A percentile compares a stretch with the other conserved stretches of the same genome.
Conservation (phyloP, 352 stramenopile species). For the Ophiocytium majus region DNA sequence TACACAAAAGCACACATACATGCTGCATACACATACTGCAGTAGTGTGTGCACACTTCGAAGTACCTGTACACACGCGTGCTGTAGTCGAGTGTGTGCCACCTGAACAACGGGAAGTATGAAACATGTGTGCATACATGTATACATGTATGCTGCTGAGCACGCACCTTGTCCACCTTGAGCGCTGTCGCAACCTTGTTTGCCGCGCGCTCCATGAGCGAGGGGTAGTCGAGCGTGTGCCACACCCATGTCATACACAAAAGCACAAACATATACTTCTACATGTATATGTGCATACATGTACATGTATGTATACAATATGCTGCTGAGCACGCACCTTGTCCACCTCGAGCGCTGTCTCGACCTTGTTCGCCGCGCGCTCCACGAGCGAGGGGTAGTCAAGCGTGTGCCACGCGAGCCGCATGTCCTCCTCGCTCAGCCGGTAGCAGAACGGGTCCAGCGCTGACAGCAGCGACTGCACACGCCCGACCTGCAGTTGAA, state of each 20-base stretch:
- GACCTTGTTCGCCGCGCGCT: constrained; percentile 72
- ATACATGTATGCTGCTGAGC: neutral
- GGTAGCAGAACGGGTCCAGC: constrained; percentile 75
- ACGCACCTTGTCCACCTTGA: constrained; percentile 81
- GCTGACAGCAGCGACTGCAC: constrained; percentile 71
- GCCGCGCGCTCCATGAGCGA: constrained; percentile 69
- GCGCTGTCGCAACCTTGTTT: constrained; percentile 75
- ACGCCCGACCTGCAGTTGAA: constrained; percentile 64
- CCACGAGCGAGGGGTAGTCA: constrained; percentile 66
- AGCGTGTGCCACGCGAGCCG: constrained; percentile 79
- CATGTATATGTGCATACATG: constrained; percentile 10
- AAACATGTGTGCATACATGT: constrained; percentile 8
- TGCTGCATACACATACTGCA: too few species aligned
- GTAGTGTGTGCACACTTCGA: too few species aligned
- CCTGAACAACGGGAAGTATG: too few species aligned
- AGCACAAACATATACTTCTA: too few species aligned
- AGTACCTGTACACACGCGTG: too few species aligned
- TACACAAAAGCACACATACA: too few species aligned
- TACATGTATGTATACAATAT: too few species aligned
- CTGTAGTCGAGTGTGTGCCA: too few species aligned
- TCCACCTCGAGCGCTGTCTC: constrained; percentile 81
- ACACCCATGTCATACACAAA: too few species aligned
- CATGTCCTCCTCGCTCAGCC: constrained; percentile 80
- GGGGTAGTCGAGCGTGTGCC: constrained; percentile 74
- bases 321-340: constrained; percentile 63